Conservation (phyloP, 1,284 basidiomycete genomes). For the Cutaneotrichosporon spelunceum region DNA sequence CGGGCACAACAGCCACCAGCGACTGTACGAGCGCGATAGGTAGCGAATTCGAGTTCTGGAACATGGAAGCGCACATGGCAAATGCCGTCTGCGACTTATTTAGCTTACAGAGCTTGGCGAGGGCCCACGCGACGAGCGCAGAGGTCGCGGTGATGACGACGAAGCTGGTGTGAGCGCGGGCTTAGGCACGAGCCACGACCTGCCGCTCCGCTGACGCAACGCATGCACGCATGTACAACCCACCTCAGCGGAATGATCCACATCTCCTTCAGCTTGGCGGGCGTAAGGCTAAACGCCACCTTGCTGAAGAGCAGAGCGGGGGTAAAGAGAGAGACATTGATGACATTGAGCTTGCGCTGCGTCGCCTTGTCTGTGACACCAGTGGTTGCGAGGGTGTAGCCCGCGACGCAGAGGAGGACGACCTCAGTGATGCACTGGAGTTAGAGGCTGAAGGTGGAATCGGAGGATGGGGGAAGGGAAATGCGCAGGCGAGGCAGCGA, state of each 20-base stretch:
- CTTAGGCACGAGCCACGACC: not conserved
- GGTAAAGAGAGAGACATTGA: conserved; percentile 74
- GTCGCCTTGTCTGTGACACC: conserved; percentile 85
- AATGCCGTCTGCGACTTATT: conserved; percentile 59
- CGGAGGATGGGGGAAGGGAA: not conserved
- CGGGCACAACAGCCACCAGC: conserved; percentile 77
- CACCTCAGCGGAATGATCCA: conserved; percentile 86
- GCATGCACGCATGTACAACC: conserved; percentile 35
- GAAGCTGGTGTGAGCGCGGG: conserved; percentile 53
- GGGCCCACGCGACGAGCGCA: conserved; percentile 49
- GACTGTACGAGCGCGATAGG: conserved; percentile 85
- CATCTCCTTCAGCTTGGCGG: conserved; percentile 76
- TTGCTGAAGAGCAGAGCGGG: conserved; percentile 90
- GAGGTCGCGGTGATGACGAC: conserved; percentile 66
- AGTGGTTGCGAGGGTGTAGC: conserved; percentile 72
- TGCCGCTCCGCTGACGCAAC: too few species aligned
- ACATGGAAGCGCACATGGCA: conserved; percentile 67
- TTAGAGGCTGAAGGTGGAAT: conserved; percentile 1
- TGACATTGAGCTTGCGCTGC: conserved; percentile 65
- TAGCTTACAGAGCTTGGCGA: conserved; percentile 50
- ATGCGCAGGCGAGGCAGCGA: too few species aligned
- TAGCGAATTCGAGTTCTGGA: conserved; percentile 71
- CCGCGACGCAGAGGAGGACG: conserved; percentile 78
- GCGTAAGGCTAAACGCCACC: conserved; percentile 53
- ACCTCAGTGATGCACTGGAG: conserved; percentile 81